A percentile compares a stretch with the other conserved stretches of the same genome.
These are phyloP conservation scores for Saccharomycopsis hybrid DNA, from an alignment of 1,139 yeast genomes.

Conservation along the genomic window DNA sequence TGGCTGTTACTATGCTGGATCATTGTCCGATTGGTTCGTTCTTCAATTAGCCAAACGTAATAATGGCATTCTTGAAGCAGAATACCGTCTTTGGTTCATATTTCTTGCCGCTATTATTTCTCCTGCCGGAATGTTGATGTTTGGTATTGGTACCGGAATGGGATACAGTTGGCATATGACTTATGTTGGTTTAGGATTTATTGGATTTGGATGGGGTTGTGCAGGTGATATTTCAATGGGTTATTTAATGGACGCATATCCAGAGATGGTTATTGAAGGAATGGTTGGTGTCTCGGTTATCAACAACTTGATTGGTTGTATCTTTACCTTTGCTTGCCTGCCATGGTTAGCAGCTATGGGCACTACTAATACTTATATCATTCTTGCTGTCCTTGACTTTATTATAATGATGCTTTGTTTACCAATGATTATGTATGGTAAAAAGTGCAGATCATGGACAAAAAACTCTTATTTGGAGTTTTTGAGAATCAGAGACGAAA, in stretches of 20 bases:
- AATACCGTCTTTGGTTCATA: conserved; percentile 66
- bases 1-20: conserved; percentile 77
- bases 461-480: conserved; percentile 52
- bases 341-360: conserved; percentile 66
- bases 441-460: conserved; percentile 58
- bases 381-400: conserved; percentile 66
- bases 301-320: conserved; percentile 70
- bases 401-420: conserved; percentile 53
- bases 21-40: conserved; percentile 65
- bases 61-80: conserved; percentile 73
- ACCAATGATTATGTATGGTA: conserved; percentile 69
- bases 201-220: conserved; percentile 72
- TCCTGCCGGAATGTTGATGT: conserved; percentile 70
- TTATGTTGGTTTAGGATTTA: conserved; percentile 59
- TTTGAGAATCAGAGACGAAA: conserved; percentile 53
- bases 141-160: conserved; percentile 79
- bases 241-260: conserved; percentile 65
- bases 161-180: conserved; percentile 55
- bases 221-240: conserved; percentile 71
- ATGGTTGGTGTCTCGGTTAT: conserved; percentile 84
- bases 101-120: conserved; percentile 61
- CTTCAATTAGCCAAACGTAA: conserved; percentile 66
- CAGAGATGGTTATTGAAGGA: conserved; percentile 71
- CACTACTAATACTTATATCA: conserved; percentile 64
- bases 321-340: conserved; percentile 74